Evolutionary conservation across 371 early-diverging fungal species (phyloP), one percentile per base, ranked within the genome.

Genomic region (Mucor velutinosus): DNA sequence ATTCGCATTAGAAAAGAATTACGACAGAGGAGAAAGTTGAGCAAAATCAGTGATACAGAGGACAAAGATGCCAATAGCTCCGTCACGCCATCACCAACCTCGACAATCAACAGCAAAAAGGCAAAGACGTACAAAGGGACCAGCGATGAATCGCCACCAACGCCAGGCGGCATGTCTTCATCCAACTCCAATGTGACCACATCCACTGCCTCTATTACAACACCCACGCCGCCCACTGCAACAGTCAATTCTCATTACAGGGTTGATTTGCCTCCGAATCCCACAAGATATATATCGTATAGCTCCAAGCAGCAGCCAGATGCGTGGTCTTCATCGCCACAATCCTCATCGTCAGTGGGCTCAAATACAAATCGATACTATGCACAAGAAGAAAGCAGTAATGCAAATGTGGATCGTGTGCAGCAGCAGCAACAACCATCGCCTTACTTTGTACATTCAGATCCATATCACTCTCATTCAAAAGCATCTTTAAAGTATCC

Each of bases 1-100:
- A 95, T 98, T 60, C 90, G 97, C 19, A 94, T 97, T 60, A 87
- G 97, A 47, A 90, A 89, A 65, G 90, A 89, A 67, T 64, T 86
- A 29, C 76, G 86, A 25, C 79, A 80, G 25, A 71, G 83, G 65
- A 70, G 78, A 62, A 76, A 74, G 27, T 33, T 58, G 30, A 61
- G 47, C 25, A 68, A 65, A 33, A 58, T 43, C 10, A 63, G 51
- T 25, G 66, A 66, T 25, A 47, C 53, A n/a, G 58, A 51, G 17
- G 65, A 62, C 23, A 56, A 47, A 27, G 43, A 60, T 12, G 57
- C 21, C 21, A 30, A 30, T 7, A 58, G 21, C n/a, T 45, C 32
- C 14, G 43, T 19, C 25, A 45, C 45, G 47, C 32, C 35, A 35
- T 58, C 58, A 11, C 30, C 56, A 1, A 14, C 51, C 55, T 23